Percentiles rank a stretch among this genome's conserved stretches.
These are phyloP conservation scores for Moniliella sp. DNA, from an alignment of 1,284 basidiomycete species.

Conservation along the genomic window DNA sequence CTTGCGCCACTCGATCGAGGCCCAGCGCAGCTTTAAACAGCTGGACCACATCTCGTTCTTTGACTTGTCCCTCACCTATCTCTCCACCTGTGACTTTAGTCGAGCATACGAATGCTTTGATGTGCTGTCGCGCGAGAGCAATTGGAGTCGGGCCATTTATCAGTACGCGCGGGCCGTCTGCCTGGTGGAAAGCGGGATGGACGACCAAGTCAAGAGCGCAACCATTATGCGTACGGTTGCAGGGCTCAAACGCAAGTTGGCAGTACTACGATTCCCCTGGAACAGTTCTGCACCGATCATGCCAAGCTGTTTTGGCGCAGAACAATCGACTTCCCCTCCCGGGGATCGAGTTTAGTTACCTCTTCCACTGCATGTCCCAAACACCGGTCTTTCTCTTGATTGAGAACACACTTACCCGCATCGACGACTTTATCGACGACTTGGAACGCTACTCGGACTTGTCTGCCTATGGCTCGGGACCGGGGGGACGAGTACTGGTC, in stretches of 20 bases:
- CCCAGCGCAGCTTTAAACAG: slow-evolving; percentile 34
- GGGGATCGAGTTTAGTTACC: slow-evolving; percentile 63
- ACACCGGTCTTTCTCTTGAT: slow-evolving; percentile 37
- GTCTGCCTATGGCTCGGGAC: slow-evolving; percentile 38
- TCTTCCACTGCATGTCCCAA: slow-evolving; percentile 33
- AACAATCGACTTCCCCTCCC: slow-evolving; percentile 51
- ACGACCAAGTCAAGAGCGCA: slow-evolving; percentile 24
- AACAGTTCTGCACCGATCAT: slow-evolving; percentile 77
- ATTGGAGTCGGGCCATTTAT: slow-evolving; percentile 76
- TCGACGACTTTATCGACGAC: slow-evolving; percentile 36
- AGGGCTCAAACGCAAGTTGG: slow-evolving; percentile 26
- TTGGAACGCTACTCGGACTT: slow-evolving; percentile 37
- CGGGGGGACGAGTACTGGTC: slow-evolving; percentile 48
- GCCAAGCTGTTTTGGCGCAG: slow-evolving; percentile 64
- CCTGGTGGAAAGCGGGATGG: slow-evolving; percentile 23
- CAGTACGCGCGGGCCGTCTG: slow-evolving; percentile 37
- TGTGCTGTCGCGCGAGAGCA: slow-evolving; percentile 44
- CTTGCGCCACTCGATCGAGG: slow-evolving; percentile 38
- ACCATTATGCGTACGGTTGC: slow-evolving; percentile 29
- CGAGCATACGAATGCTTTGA: slow-evolving; percentile 50
- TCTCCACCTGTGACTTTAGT: slow-evolving; percentile 49
- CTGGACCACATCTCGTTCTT: slow-evolving; percentile 43
- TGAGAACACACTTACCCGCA: slow-evolving; percentile 35
- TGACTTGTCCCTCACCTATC: slow-evolving; percentile 44
- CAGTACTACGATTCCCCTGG: slow-evolving; percentile 26